Conservation (phyloP, 495 filamentous ascomycete genomes). For the Daldinia concentrica region DNA sequence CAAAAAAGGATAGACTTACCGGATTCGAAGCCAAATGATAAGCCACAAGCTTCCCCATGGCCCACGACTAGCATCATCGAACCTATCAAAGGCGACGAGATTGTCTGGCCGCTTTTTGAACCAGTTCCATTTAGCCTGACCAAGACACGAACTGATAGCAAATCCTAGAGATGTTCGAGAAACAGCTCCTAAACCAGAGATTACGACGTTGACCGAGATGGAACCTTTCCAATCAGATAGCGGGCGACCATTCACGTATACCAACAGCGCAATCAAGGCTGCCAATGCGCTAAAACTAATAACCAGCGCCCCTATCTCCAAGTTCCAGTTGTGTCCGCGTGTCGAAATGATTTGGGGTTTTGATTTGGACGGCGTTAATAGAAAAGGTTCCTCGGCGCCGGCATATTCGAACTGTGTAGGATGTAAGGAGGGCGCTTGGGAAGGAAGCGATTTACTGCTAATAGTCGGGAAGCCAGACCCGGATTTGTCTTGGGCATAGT, state of each 20-base stretch:
- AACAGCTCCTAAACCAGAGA: conserved; percentile 21
- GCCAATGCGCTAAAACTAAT: conserved; percentile 11
- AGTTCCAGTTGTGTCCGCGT: conserved; percentile 24
- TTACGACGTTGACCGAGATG: conserved; percentile 16
- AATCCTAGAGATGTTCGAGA: conserved; percentile 28
- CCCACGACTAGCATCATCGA: conserved; percentile 54
- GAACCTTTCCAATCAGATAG: conserved; percentile 18
- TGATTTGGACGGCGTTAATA: conserved; percentile 2
- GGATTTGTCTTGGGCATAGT: background rate
- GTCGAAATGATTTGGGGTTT: conserved; percentile 17
- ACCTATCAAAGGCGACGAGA: conserved; percentile 44
- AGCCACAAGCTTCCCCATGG: conserved; percentile 50
- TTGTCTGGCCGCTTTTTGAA: conserved; percentile 37
- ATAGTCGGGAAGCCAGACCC: background rate
- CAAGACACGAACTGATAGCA: conserved; percentile 30
- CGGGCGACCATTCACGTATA: conserved; percentile 17
- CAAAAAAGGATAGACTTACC: conserved; percentile 10
- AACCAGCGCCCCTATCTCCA: conserved; percentile 15
- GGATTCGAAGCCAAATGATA: conserved; percentile 34
- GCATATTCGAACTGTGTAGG: background rate
- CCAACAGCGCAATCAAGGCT: conserved; percentile 9
- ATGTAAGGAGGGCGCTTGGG: background rate
- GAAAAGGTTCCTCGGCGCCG: conserved; percentile 1
- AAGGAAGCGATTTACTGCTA: conserved; percentile 5
- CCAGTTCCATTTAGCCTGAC: conserved; percentile 50